These are phyloP conservation scores for Chloropicon primus DNA, from an alignment of 139 green algal species.

Conservation along the genomic window DNA sequence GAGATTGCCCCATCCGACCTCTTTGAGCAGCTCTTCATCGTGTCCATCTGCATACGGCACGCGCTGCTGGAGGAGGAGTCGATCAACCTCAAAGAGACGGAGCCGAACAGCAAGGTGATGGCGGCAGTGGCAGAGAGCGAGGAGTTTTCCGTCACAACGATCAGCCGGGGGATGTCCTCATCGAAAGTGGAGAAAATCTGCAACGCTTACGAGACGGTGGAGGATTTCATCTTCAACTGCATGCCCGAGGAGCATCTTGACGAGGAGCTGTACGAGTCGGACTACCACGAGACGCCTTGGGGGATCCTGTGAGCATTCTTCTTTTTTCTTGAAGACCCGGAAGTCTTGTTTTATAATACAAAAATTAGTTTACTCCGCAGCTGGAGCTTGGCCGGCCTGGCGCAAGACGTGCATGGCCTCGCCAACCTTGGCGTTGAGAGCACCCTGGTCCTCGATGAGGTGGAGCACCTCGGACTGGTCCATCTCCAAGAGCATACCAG, in stretches of 20 bases:
- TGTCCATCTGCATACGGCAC: constrained; percentile 17
- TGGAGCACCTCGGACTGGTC: constrained; percentile 79
- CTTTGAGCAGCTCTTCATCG: constrained; percentile 26
- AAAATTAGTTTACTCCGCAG: background rate
- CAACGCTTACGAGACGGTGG: background rate
- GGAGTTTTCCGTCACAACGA: background rate
- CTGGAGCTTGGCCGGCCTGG: background rate
- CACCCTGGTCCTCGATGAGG: constrained; percentile 59
- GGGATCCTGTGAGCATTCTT: background rate
- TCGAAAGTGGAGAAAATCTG: background rate
- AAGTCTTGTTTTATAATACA: background rate
- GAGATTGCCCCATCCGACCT: constrained; percentile 23
- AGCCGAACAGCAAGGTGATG: background rate
- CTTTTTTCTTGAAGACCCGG: background rate
- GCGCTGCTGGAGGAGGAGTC: background rate
- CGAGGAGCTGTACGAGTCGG: background rate
- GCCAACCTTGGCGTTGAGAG: constrained; percentile 66
- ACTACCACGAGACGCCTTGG: background rate
- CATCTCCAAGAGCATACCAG: constrained; percentile 92
- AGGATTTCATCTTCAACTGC: background rate
- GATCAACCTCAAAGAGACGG: background rate
- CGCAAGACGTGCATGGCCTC: background rate
- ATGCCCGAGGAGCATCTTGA: background rate
- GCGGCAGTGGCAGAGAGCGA: background rate
- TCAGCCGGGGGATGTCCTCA: background rate